These are phyloP conservation scores for Przewalskia tangutica DNA, from an alignment of 257 asterid species.

Conservation along the genomic window DNA sequence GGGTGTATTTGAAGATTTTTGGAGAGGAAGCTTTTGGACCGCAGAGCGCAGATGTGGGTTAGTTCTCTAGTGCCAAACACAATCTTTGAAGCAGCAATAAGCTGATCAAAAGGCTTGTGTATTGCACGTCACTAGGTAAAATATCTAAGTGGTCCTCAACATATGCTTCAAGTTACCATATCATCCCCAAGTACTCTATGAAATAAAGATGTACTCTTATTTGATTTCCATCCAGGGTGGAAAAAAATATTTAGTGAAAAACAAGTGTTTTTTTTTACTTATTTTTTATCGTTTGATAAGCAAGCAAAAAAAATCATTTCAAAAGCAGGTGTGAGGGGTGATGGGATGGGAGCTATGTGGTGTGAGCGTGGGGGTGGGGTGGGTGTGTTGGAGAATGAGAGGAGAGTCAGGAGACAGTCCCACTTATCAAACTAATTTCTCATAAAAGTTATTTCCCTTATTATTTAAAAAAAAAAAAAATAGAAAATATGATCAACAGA, in stretches of 20 bases:
- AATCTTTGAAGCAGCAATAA: neutral
- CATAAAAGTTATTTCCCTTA: too few species aligned
- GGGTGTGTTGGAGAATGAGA: too few species aligned
- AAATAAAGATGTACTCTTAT: neutral
- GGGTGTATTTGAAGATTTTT: conserved; percentile 1
- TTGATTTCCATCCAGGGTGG: neutral
- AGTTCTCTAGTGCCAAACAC: neutral
- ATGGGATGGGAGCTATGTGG: too few species aligned
- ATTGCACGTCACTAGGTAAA: neutral
- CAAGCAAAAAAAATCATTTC: neutral
- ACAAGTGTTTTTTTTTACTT: too few species aligned
- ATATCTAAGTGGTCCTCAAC: neutral
- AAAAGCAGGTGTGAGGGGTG: too few species aligned
- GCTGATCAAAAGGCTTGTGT: neutral
- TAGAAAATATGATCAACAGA: too few species aligned
- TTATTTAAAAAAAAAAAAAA: too few species aligned
- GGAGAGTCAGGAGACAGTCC: too few species aligned
- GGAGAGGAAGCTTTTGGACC: conserved; percentile 5
- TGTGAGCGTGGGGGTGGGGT: too few species aligned
- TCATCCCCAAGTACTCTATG: neutral
- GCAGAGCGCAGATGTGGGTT: neutral
- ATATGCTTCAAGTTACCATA: neutral
- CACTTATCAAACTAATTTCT: too few species aligned
- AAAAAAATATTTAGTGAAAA: too few species aligned
- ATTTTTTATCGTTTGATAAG: too few species aligned